Percentiles rank a stretch among this genome's conserved stretches.
These are phyloP conservation scores for Antrodiella citrinella DNA, from an alignment of 768 basidiomycete genomes.

Conservation along the genomic window DNA sequence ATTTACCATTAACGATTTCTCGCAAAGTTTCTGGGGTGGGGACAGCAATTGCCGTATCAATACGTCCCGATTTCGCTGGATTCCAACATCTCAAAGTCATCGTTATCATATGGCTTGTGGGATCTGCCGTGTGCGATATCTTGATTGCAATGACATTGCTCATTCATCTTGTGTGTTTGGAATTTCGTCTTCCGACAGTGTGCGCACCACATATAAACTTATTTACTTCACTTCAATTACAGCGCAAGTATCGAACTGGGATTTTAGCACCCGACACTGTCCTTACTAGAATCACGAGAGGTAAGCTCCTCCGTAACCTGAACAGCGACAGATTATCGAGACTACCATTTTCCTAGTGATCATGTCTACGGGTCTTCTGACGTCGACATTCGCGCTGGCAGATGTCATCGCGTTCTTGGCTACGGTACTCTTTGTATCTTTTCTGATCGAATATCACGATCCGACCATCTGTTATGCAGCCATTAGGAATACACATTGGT, in stretches of 20 bases:
- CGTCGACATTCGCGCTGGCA: conserved; percentile 5
- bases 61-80: conserved; percentile 1
- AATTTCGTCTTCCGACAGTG: no score
- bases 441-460: neutral
- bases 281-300: conserved; percentile 9
- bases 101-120: conserved; percentile 8
- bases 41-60: conserved; percentile 7
- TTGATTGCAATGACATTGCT: conserved; percentile 7
- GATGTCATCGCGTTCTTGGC: conserved; percentile 8
- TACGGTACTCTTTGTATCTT: neutral
- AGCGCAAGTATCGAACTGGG: conserved; percentile 11
- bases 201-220: neutral
- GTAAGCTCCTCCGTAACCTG: neutral
- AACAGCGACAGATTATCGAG: neutral
- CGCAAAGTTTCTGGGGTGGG: conserved; percentile 7
- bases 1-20: no score
- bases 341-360: neutral
- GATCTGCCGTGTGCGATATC: conserved; percentile 6
- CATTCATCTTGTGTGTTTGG: conserved; percentile 7
- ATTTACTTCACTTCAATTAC: neutral
- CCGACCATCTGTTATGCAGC: neutral
- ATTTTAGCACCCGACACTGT: conserved; percentile 7
- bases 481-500: conserved; percentile 8
- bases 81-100: conserved; percentile 6
- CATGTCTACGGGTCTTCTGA: conserved; percentile 7